These are phyloP conservation scores for Teratosphaeria destructans DNA, from an alignment of 2,329 filamentous ascomycete genomes.

Conservation along the genomic window DNA sequence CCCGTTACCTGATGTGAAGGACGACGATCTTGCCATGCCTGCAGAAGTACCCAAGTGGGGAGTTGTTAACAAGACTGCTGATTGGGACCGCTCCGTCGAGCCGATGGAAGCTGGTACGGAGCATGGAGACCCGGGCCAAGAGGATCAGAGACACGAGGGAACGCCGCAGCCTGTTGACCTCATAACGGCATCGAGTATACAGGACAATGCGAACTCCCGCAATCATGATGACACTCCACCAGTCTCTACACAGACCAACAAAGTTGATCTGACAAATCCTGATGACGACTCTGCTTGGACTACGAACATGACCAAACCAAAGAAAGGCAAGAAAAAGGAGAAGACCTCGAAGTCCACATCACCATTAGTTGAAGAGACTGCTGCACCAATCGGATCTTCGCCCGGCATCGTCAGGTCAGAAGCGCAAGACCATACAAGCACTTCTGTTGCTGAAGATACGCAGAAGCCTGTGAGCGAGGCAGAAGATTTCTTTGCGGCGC, in stretches of 20 bases:
- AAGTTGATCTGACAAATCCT: not conserved
- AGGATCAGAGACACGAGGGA: not conserved
- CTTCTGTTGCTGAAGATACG: not conserved
- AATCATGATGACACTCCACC: not conserved
- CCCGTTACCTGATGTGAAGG: not conserved
- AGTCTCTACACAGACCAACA: not conserved
- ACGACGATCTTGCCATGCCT: not conserved
- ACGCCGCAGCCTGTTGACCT: not conserved
- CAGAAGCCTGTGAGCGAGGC: not conserved
- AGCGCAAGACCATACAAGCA: not conserved
- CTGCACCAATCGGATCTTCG: not conserved
- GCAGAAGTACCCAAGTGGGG: not conserved
- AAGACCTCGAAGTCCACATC: conserved; percentile 1
- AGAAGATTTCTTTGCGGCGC: not conserved
- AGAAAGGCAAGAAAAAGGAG: conserved; percentile 21
- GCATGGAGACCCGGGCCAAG: not conserved
- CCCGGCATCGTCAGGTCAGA: not conserved
- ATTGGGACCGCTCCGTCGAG: not conserved
- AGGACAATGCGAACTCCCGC: not conserved
- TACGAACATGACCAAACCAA: conserved; percentile 17
- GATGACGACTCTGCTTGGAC: conserved; percentile 5
- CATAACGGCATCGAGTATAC: not conserved
- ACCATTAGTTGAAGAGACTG: not conserved
- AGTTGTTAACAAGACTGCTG: not conserved
- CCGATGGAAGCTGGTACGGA: too few species aligned